These are phyloP conservation scores for Monoraphidium neglectum DNA, from an alignment of 139 green algal genomes.

Conservation along the genomic window DNA sequence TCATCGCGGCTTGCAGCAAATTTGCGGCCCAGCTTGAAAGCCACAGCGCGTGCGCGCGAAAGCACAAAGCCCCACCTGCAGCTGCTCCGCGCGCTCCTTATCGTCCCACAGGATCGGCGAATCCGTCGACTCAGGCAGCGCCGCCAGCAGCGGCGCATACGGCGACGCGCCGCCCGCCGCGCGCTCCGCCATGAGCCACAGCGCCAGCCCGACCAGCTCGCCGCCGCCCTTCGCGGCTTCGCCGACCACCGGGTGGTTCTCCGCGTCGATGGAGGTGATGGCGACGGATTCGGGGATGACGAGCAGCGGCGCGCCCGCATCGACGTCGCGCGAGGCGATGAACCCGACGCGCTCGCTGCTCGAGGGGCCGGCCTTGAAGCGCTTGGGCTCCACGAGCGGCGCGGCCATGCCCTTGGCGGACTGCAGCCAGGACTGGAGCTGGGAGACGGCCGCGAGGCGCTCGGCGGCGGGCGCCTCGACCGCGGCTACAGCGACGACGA, in stretches of 20 bases:
- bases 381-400: slow-evolving; percentile 19
- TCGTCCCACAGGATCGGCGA: slow-evolving; percentile 64
- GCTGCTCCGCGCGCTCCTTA: slow-evolving; percentile 28
- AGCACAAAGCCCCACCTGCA: no score
- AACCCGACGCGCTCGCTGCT: slow-evolving; percentile 28
- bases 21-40: no score
- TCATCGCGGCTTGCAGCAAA: no score
- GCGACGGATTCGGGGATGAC: slow-evolving; percentile 71
- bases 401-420: not conserved
- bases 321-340: slow-evolving; percentile 30
- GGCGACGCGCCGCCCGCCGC: not conserved
- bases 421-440: slow-evolving; percentile 21
- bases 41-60: no score
- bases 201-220: slow-evolving; percentile 83
- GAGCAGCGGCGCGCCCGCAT: slow-evolving; percentile 37
- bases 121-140: slow-evolving; percentile 50
- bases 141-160: slow-evolving; percentile 34
- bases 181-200: slow-evolving; percentile 88
- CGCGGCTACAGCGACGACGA: no score
- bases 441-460: slow-evolving; percentile 9
- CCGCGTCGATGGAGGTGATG: slow-evolving; percentile 81
- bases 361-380: slow-evolving; percentile 27
- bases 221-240: slow-evolving; percentile 48
- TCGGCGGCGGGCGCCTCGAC: slow-evolving; percentile 2
- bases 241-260: slow-evolving; percentile 61